A percentile compares a stretch with the other conserved stretches of the same genome.
phyloP scores from a whole-genome alignment of 2,329 filamentous ascomycete genomes.

The Elsinoe necatrix region DNA sequence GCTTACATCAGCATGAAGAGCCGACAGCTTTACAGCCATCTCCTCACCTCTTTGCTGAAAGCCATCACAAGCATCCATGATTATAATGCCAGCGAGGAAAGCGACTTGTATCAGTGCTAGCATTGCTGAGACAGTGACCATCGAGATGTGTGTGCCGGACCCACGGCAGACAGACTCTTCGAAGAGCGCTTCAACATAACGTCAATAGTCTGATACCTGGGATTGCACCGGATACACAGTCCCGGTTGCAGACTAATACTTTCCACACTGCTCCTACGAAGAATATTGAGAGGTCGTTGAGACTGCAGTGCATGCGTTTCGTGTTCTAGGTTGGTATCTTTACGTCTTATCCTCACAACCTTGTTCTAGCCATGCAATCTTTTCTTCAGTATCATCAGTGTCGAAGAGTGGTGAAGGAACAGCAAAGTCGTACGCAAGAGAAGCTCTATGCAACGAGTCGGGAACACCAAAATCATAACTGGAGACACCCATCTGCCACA shows the following conservation, averaged over 20 bases:
- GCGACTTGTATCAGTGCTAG: too few species aligned
- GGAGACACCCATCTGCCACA: background rate
- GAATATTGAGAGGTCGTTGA: background rate
- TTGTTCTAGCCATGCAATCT: constrained; percentile 23
- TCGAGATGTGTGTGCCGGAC: background rate
- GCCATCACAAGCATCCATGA: too few species aligned
- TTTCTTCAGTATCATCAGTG: constrained; percentile 24
- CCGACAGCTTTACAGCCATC: too few species aligned
- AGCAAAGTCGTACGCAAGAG: constrained; percentile 19
- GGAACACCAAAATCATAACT: background rate
- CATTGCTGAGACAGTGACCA: too few species aligned
- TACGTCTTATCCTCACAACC: background rate
- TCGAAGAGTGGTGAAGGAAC: constrained; percentile 18
- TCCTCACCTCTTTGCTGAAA: too few species aligned
- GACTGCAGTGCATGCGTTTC: background rate
- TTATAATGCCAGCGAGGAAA: too few species aligned
- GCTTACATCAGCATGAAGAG: too few species aligned
- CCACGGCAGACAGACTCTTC: background rate
- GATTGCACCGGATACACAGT: background rate
- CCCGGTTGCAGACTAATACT: background rate
- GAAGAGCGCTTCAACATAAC: background rate
- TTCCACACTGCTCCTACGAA: background rate
- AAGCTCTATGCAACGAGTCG: constrained; percentile 15
- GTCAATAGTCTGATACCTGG: background rate
- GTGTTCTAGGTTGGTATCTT: background rate